Conservation (phyloP, 129 eudicot genomes). For the Rutidosis leptorrhynchoides region DNA sequence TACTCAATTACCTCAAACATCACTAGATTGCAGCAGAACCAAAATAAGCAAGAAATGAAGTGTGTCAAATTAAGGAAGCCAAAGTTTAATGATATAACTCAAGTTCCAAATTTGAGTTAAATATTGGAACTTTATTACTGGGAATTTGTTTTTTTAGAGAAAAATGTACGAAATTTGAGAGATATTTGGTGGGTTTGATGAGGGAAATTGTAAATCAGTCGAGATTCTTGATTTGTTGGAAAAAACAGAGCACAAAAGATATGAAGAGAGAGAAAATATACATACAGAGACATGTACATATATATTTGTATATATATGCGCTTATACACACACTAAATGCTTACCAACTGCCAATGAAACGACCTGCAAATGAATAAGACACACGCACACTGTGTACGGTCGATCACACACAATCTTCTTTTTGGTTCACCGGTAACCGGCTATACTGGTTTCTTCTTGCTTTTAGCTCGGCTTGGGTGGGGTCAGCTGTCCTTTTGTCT, state of each 20-base stretch:
- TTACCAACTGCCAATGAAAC: conserved; percentile 79
- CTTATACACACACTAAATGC: conserved; percentile 58
- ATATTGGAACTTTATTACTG: conserved; percentile 15
- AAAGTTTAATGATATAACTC: neutral
- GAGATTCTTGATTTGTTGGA: conserved; percentile 28
- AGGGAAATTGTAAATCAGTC: conserved; percentile 20
- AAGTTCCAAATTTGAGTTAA: conserved; percentile 16
- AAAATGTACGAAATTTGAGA: conserved; percentile 20
- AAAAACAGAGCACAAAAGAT: conserved; percentile 26
- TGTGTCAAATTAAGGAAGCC: neutral
- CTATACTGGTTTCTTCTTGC: conserved; percentile 18
- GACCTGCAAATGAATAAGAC: conserved; percentile 45
- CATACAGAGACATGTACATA: neutral
- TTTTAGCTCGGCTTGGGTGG: conserved; percentile 12
- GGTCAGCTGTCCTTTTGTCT: conserved; percentile 29
- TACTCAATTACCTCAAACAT: conserved; percentile 27
- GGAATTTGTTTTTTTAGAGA: neutral
- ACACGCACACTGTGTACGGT: conserved; percentile 41
- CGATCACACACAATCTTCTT: conserved; percentile 38
- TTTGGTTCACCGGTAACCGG: conserved; percentile 36
- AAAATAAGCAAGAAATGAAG: conserved; percentile 16
- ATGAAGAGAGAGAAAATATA: conserved; percentile 22
- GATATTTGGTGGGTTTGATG: conserved; percentile 14
- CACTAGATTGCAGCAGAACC: conserved; percentile 14
- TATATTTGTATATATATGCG: no score